Evolutionary conservation across 306 rosid species (phyloP).

Genomic region (Hippophae gyantsensis): DNA sequence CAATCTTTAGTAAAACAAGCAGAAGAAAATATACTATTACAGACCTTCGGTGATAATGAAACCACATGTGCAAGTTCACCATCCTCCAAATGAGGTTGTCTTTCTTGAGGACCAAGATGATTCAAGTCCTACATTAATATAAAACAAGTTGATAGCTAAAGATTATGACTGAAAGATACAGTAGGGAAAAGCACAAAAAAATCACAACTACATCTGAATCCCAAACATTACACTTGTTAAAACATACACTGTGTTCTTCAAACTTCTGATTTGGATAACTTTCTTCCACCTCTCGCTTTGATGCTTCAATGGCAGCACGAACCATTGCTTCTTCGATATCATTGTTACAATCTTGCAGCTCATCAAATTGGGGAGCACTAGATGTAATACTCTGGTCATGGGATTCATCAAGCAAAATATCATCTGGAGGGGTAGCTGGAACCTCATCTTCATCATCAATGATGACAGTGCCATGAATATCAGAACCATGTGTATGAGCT

Average conservation of each 20-base stretch:
- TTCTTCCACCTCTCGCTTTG: constrained; percentile 60
- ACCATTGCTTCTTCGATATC: constrained; percentile 96
- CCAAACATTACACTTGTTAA: constrained; percentile 12
- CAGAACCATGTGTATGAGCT: constrained; percentile 32
- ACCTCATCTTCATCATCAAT: constrained; percentile 43
- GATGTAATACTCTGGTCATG: constrained; percentile 28
- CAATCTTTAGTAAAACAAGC: constrained; percentile 7
- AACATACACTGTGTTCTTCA: constrained; percentile 42
- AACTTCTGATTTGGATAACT: constrained; percentile 29
- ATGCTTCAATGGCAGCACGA: constrained; percentile 93
- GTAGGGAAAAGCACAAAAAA: constrained; percentile 1
- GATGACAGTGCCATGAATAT: constrained; percentile 44
- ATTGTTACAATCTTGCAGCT: constrained; percentile 41
- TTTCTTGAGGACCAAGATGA: constrained; percentile 39
- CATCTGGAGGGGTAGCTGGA: constrained; percentile 24
- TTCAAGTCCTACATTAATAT: constrained; percentile 41
- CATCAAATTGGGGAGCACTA: constrained; percentile 45
- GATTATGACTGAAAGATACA: constrained; percentile 9
- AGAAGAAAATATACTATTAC: constrained; percentile 5
- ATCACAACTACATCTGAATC: constrained; percentile 18
- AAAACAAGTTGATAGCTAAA: constrained; percentile 23
- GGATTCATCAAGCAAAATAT: constrained; percentile 28
- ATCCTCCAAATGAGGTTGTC: constrained; percentile 49
- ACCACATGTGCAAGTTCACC: constrained; percentile 76
- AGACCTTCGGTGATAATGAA: constrained; percentile 69